Conservation (phyloP, 768 basidiomycete genomes). For the Rhizopogon vesiculosus region DNA sequence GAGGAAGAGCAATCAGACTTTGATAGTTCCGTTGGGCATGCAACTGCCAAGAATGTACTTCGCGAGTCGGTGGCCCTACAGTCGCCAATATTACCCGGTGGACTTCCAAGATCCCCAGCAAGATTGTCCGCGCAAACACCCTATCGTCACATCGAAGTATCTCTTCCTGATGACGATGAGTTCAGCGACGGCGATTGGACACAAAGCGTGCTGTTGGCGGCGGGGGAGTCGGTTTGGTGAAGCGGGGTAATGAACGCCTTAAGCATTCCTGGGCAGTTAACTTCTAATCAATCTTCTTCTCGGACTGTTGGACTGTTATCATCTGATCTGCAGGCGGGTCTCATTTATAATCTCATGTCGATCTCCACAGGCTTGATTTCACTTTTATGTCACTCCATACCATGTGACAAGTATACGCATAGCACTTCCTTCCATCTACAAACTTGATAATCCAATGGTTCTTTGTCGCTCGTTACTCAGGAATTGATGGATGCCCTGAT, state of each 20-base stretch:
- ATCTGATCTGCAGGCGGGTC: slow-evolving; percentile 29
- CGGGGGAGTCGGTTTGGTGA: slow-evolving; percentile 42
- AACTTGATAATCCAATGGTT: slow-evolving; percentile 1
- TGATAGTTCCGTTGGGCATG: slow-evolving; percentile 8
- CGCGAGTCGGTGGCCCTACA: slow-evolving; percentile 17
- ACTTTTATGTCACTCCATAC: background rate
- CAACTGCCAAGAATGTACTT: slow-evolving; percentile 6
- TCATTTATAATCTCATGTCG: slow-evolving; percentile 8
- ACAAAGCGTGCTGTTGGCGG: slow-evolving; percentile 67
- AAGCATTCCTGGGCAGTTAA: slow-evolving; percentile 3
- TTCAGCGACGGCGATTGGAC: slow-evolving; percentile 63
- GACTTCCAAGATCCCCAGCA: slow-evolving; percentile 24
- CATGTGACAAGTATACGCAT: too few relatives aligned
- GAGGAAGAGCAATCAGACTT: slow-evolving; percentile 23
- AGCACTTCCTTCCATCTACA: background rate
- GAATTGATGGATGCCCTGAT: too few relatives aligned
- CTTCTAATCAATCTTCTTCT: slow-evolving; percentile 6
- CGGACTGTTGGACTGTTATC: slow-evolving; percentile 13
- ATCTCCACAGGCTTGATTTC: slow-evolving; percentile 2
- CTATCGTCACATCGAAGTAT: slow-evolving; percentile 22
- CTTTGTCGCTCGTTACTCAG: too few relatives aligned
- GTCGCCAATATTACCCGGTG: slow-evolving; percentile 1
- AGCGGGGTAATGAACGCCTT: background rate
- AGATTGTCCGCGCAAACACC: slow-evolving; percentile 15
- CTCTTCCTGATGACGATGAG: slow-evolving; percentile 33